Evolutionary conservation across 345 rosid genomes (phyloP).

Genomic region (Lagerstroemia speciosa): DNA sequence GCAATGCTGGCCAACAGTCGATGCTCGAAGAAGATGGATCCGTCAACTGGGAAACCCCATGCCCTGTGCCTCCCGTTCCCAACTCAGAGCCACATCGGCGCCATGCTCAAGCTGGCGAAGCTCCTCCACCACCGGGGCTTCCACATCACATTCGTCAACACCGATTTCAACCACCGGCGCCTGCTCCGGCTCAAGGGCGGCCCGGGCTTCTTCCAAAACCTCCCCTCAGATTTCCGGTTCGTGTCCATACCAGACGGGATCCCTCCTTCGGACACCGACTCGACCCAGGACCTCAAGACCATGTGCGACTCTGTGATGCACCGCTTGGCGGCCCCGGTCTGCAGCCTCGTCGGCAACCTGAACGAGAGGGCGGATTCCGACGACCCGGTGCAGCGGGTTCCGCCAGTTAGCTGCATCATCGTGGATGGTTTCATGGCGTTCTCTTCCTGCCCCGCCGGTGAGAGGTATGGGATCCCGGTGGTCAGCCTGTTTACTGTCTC

Average conservation of each 20-base stretch:
- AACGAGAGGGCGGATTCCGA: not conserved
- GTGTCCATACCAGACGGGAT: conserved; percentile 17
- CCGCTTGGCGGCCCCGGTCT: conserved; percentile 11
- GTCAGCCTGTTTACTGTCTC: conserved; percentile 4
- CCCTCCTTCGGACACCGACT: conserved; percentile 1
- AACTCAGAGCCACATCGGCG: conserved; percentile 17
- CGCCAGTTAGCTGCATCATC: conserved; percentile 13
- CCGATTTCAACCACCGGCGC: conserved; percentile 15
- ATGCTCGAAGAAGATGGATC: not conserved
- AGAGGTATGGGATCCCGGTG: conserved; percentile 8
- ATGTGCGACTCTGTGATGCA: conserved; percentile 5
- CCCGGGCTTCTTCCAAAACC: not conserved
- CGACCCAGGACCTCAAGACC: conserved; percentile 7
- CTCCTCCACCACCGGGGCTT: conserved; percentile 16
- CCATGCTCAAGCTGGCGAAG: conserved; percentile 15
- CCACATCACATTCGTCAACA: conserved; percentile 20
- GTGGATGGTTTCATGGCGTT: conserved; percentile 17
- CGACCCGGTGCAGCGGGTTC: not conserved
- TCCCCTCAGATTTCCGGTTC: conserved; percentile 11
- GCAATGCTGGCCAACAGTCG: too few relatives aligned
- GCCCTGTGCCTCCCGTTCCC: conserved; percentile 10
- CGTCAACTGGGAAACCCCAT: conserved; percentile 2
- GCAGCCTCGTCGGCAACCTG: not conserved
- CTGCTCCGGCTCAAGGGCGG: conserved; percentile 5
- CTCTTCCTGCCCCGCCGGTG: conserved; percentile 7